phyloP scores from a whole-genome alignment of 2,329 filamentous ascomycete species.

The Penicillium sumatraense region DNA sequence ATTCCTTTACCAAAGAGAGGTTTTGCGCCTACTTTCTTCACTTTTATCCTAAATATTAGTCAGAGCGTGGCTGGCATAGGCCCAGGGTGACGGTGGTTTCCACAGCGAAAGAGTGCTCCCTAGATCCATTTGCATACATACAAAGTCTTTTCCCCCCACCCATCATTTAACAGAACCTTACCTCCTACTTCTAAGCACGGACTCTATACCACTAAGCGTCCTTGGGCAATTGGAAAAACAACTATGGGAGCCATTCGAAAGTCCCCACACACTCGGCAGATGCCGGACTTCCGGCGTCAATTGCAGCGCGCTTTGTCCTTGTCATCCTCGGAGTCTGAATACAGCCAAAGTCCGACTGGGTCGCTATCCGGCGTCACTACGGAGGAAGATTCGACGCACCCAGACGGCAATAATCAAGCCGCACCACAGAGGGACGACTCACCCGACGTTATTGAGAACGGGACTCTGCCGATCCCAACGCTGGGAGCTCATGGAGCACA shows the following conservation, averaged over 20 bases:
- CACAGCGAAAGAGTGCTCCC: not conserved
- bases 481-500: not conserved
- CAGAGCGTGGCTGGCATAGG: not conserved
- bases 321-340: constrained; percentile 5
- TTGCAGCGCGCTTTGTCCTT: constrained; percentile 5
- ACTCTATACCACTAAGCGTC: not conserved
- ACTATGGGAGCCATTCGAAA: not conserved
- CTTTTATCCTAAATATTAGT: not conserved
- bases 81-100: not conserved
- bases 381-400: not conserved
- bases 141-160: not conserved
- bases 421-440: not conserved
- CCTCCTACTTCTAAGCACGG: not conserved
- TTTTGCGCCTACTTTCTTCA: not conserved
- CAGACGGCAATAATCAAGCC: not conserved
- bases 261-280: not conserved
- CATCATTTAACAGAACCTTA: not conserved
- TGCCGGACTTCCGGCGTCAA: not conserved
- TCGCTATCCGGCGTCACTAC: constrained; percentile 1
- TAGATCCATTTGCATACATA: not conserved
- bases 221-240: not conserved
- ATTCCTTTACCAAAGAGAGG: not conserved
- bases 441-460: not conserved
- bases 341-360: not conserved
- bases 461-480: not conserved